Evolutionary conservation across 768 basidiomycete genomes (phyloP).

Genomic region (Tricholoma sp.): DNA sequence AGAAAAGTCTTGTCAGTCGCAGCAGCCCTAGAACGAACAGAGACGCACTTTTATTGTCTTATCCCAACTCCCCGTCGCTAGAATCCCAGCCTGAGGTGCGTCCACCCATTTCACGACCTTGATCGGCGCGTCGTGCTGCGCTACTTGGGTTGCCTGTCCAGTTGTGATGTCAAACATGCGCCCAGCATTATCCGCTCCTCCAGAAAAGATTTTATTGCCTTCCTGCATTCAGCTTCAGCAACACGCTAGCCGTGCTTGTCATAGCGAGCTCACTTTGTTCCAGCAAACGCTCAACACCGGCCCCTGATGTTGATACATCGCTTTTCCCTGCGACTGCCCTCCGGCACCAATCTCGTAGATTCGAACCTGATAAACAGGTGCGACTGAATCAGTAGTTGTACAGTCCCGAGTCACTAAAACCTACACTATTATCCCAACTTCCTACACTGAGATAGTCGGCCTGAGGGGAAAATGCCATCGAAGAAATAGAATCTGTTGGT

Average conservation of each 20-base stretch:
- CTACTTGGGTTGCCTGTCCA: conserved; percentile 77
- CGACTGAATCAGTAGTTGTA: conserved; percentile 7
- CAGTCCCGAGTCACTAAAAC: conserved; percentile 15
- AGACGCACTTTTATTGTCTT: conserved; percentile 83
- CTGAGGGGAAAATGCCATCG: conserved; percentile 76
- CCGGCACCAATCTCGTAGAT: conserved; percentile 84
- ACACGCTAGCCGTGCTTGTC: not conserved
- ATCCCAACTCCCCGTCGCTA: conserved; percentile 97
- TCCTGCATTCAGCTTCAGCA: conserved; percentile 46
- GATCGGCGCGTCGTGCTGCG: conserved; percentile 87
- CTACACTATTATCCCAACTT: conserved; percentile 90
- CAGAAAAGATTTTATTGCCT: conserved; percentile 87
- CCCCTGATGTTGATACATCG: conserved; percentile 86
- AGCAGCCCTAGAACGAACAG: not conserved
- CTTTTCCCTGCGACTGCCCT: conserved; percentile 83
- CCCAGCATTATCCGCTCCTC: conserved; percentile 93
- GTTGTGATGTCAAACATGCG: conserved; percentile 88
- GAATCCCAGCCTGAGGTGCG: conserved; percentile 64
- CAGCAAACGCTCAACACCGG: conserved; percentile 87
- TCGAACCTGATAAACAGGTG: conserved; percentile 57
- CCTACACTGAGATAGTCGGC: conserved; percentile 90
- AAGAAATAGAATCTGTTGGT: conserved; percentile 83
- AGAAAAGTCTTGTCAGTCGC: not conserved
- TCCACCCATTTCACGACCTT: conserved; percentile 82
- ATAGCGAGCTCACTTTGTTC: conserved; percentile 64